Percentiles rank a stretch among this genome's conserved stretches.
Evolutionary conservation across 768 basidiomycete genomes (phyloP).

Genomic region (Pulveroboletus sp.): DNA sequence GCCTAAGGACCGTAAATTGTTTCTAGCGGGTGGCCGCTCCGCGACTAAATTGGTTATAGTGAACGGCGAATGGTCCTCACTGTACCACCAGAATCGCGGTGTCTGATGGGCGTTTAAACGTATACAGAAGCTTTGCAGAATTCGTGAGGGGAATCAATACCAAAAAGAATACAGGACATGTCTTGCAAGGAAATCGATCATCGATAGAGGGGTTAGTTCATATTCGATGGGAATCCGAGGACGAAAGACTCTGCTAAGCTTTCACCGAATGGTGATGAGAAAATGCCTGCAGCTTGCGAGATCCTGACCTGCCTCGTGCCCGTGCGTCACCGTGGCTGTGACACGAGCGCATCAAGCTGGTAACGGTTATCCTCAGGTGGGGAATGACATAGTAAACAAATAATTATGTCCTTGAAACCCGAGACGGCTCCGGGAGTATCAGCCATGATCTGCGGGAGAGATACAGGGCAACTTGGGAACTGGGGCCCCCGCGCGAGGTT

Average conservation of each 20-base stretch:
- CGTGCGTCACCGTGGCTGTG: neutral
- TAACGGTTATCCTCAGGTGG: neutral
- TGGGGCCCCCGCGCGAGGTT: neutral
- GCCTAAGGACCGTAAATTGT: no score
- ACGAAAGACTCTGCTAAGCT: neutral
- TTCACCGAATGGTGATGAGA: no score
- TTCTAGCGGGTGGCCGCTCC: no score
- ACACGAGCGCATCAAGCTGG: constrained; percentile 1
- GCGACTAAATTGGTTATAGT: constrained; percentile 3
- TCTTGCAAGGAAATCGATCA: neutral
- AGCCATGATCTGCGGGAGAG: neutral
- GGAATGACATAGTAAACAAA: neutral
- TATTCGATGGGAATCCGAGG: neutral
- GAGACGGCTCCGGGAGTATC: neutral
- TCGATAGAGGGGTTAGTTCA: neutral
- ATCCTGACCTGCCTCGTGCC: neutral
- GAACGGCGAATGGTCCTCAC: neutral
- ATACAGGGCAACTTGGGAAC: neutral
- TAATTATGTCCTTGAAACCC: neutral
- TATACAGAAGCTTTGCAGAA: neutral
- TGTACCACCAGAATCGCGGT: neutral
- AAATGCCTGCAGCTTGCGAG: neutral
- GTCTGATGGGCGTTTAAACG: neutral
- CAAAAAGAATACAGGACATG: neutral
- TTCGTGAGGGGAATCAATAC: neutral